Evolutionary conservation across 257 asterid species (phyloP).

Genomic region (Cruciata laevipes): DNA sequence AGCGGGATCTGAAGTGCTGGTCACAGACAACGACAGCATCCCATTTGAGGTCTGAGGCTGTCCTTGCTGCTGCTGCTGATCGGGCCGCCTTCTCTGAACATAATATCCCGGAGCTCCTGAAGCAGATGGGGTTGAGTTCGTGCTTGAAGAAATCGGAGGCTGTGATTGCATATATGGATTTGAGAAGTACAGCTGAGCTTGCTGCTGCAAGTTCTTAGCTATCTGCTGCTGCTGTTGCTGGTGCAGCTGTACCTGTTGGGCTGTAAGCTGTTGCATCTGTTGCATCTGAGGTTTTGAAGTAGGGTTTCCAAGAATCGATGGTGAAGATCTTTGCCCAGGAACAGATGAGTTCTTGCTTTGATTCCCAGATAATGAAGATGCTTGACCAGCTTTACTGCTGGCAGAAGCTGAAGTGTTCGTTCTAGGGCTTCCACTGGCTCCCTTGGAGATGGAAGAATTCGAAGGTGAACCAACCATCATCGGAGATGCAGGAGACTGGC

Average conservation of each 20-base stretch:
- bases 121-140: constrained; percentile 32
- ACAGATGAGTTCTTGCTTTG: constrained; percentile 39
- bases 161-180: constrained; percentile 53
- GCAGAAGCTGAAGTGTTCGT: constrained; percentile 46
- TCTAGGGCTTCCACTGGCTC: constrained; percentile 86
- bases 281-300: constrained; percentile 45
- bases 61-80: constrained; percentile 42
- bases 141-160: constrained; percentile 34
- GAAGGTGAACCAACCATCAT: constrained; percentile 87
- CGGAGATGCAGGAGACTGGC: constrained; percentile 58
- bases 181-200: constrained; percentile 57
- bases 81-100: constrained; percentile 49
- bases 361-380: constrained; percentile 50
- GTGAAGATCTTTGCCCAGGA: constrained; percentile 58
- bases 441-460: constrained; percentile 76
- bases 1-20: constrained; percentile 72
- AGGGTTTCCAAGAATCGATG: constrained; percentile 73
- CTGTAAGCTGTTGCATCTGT: constrained; percentile 24
- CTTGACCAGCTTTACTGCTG: constrained; percentile 47
- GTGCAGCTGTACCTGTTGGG: constrained; percentile 30
- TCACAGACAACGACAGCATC: constrained; percentile 37
- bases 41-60: constrained; percentile 48
- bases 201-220: constrained; percentile 63
- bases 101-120: constrained; percentile 46
- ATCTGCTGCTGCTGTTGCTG: constrained; percentile 46